Conservation (phyloP, 768 basidiomycete genomes). For the Steccherinum ochraceum region DNA sequence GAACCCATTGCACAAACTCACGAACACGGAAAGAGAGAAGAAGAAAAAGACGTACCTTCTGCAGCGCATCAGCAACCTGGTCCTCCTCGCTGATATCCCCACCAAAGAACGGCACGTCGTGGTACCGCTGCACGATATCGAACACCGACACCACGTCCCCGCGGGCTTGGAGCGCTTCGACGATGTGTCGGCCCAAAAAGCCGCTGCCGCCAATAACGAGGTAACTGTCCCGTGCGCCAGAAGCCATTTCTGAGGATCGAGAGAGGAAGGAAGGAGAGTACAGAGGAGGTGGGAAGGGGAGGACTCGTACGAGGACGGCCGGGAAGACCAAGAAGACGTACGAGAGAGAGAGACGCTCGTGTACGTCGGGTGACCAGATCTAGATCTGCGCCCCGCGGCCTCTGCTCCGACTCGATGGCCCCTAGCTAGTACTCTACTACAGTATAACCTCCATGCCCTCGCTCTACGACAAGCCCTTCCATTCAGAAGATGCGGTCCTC, state of each 20-base stretch:
- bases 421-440: too few species aligned
- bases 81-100: slow-evolving; percentile 82
- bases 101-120: slow-evolving; percentile 81
- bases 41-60: slow-evolving; percentile 44
- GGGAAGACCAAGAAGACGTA: too few species aligned
- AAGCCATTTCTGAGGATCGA: slow-evolving; percentile 3
- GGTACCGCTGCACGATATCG: slow-evolving; percentile 88
- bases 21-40: background rate
- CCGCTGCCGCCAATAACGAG: slow-evolving; percentile 94
- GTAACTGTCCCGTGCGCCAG: slow-evolving; percentile 50
- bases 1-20: background rate
- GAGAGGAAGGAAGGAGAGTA: background rate
- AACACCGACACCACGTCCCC: slow-evolving; percentile 81
- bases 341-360: too few species aligned
- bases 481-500: too few species aligned
- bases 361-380: too few species aligned
- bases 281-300: too few species aligned
- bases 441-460: too few species aligned
- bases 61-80: slow-evolving; percentile 64
- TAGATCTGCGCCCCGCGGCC: too few species aligned
- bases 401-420: too few species aligned
- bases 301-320: too few species aligned
- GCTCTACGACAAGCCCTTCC: too few species aligned
- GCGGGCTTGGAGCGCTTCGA: slow-evolving; percentile 74
- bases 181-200: slow-evolving; percentile 87